phyloP scores from a whole-genome alignment of 1,284 basidiomycete genomes.

The Leccinum pallidistipes region DNA sequence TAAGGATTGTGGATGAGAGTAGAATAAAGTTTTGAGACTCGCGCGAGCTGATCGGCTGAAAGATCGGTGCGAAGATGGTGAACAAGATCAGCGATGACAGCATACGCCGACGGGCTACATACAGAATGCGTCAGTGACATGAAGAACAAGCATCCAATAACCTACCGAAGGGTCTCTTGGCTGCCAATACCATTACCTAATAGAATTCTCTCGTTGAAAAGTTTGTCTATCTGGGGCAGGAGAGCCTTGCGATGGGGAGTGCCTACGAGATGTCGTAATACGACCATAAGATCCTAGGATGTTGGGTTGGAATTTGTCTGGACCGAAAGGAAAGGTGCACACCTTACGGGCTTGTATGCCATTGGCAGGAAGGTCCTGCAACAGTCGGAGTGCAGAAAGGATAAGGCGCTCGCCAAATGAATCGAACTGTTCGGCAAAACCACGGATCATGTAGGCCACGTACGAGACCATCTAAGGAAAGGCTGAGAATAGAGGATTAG shows the following conservation, averaged over 20 bases:
- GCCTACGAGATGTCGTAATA: constrained; percentile 88
- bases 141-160: constrained; percentile 1
- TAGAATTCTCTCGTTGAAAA: constrained; percentile 91
- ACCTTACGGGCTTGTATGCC: constrained; percentile 83
- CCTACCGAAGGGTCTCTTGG: constrained; percentile 80
- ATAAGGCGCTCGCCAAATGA: constrained; percentile 84
- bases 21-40: constrained; percentile 85
- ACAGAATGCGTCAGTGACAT: constrained; percentile 13
- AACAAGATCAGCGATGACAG: constrained; percentile 90
- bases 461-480: constrained; percentile 82
- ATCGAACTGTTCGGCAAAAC: constrained; percentile 67
- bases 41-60: constrained; percentile 74
- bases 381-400: constrained; percentile 75
- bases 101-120: constrained; percentile 81
- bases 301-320: constrained; percentile 3
- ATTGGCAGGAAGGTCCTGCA: constrained; percentile 93
- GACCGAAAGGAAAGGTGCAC: constrained; percentile 1
- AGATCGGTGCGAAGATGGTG: constrained; percentile 91
- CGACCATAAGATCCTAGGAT: constrained; percentile 85
- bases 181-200: constrained; percentile 82
- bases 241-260: constrained; percentile 83
- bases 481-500: constrained; percentile 4
- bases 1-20: constrained; percentile 90
- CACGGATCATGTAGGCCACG: constrained; percentile 87
- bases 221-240: constrained; percentile 84